Conservation (phyloP, 2,329 filamentous ascomycete genomes). For the Penicillium nordicum region DNA sequence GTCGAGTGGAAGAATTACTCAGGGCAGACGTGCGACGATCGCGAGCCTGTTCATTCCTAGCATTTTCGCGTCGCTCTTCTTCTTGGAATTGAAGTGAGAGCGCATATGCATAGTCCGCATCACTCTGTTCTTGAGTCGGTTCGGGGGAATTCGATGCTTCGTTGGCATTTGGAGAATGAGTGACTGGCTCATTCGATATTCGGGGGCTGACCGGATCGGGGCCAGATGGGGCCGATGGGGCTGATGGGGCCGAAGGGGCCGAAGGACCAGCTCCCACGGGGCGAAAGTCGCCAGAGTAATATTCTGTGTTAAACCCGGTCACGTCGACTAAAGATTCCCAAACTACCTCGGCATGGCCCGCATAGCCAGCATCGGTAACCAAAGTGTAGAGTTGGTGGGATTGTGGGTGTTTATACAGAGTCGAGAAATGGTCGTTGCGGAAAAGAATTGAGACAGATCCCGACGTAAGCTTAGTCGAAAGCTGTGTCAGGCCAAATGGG, state of each 20-base stretch:
- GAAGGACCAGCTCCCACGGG: slow-evolving; percentile 63
- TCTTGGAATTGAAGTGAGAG: slow-evolving; percentile 90
- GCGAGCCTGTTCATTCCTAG: slow-evolving; percentile 39
- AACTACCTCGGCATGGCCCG: slow-evolving; percentile 81
- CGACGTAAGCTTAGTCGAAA: slow-evolving; percentile 66
- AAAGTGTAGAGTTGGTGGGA: slow-evolving; percentile 73
- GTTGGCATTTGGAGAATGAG: slow-evolving; percentile 3
- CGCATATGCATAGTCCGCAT: slow-evolving; percentile 74
- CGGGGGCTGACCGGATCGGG: slow-evolving; percentile 30
- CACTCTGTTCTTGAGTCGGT: slow-evolving; percentile 63
- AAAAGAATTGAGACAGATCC: slow-evolving; percentile 88
- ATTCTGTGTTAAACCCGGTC: slow-evolving; percentile 75
- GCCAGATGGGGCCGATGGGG: slow-evolving; percentile 24
- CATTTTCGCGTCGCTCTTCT: slow-evolving; percentile 70
- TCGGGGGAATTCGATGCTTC: slow-evolving; percentile 18
- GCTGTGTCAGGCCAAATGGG: slow-evolving; percentile 70
- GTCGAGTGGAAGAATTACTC: slow-evolving; percentile 14
- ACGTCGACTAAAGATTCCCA: slow-evolving; percentile 94
- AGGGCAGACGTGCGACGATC: slow-evolving; percentile 22
- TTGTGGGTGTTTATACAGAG: slow-evolving; percentile 81
- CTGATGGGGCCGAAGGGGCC: slow-evolving; percentile 15
- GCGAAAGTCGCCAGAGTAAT: slow-evolving; percentile 86
- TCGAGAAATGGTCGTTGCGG: slow-evolving; percentile 95
- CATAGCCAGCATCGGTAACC: slow-evolving; percentile 90
- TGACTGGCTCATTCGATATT: slow-evolving; percentile 25